These are phyloP conservation scores for Osmanthus fragrans DNA, from an alignment of 257 asterid genomes.

Conservation along the genomic window DNA sequence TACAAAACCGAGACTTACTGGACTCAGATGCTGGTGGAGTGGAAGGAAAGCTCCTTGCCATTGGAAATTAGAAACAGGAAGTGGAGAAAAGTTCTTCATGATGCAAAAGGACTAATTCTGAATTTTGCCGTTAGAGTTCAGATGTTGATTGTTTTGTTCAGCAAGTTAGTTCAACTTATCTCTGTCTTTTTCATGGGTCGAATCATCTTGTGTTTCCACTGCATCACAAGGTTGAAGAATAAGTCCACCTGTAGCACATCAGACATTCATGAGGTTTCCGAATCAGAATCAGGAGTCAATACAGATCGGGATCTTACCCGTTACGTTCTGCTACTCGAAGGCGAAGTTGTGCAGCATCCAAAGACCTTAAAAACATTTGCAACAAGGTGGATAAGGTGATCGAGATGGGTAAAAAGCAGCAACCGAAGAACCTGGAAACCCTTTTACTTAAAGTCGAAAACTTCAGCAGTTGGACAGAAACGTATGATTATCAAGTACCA, in stretches of 20 bases:
- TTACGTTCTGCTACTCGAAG: constrained; percentile 49
- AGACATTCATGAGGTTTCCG: constrained; percentile 23
- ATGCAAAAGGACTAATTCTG: constrained; percentile 30
- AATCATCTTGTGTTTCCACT: constrained; percentile 18
- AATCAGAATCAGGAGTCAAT: constrained; percentile 7
- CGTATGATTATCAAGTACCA: constrained; percentile 34
- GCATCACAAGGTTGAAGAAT: constrained; percentile 19
- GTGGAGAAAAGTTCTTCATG: constrained; percentile 37
- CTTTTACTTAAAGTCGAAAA: constrained; percentile 31
- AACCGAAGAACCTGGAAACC: constrained; percentile 32
- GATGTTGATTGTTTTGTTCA: constrained; percentile 25
- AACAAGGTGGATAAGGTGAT: constrained; percentile 28
- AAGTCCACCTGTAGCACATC: background rate
- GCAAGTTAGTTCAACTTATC: constrained; percentile 32
- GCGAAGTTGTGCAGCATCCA: constrained; percentile 40
- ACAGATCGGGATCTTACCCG: constrained; percentile 27
- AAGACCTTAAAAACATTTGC: constrained; percentile 32
- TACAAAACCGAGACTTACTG: constrained; percentile 36
- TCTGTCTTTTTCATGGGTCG: constrained; percentile 27
- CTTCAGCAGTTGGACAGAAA: constrained; percentile 33
- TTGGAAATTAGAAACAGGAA: constrained; percentile 29
- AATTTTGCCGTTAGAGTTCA: constrained; percentile 32
- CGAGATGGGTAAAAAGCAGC: constrained; percentile 34
- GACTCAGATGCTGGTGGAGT: constrained; percentile 42
- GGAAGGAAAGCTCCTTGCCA: constrained; percentile 41